phyloP scores from a whole-genome alignment of 768 basidiomycete genomes.

The Calocybe gangraenosa region DNA sequence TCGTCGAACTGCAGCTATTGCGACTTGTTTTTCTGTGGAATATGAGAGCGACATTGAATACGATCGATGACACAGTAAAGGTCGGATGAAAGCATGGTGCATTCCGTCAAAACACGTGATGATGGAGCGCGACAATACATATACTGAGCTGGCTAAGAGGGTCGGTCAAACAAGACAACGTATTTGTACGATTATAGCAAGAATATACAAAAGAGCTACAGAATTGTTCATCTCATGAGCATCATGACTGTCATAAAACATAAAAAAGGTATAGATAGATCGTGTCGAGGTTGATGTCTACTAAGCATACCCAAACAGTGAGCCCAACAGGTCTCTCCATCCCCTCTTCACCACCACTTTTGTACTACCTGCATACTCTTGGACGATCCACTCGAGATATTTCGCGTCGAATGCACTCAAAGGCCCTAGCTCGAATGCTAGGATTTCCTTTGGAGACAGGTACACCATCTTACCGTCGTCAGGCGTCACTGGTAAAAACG shows the following conservation, averaged over 20 bases:
- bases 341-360: slow-evolving; percentile 39
- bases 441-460: slow-evolving; percentile 59
- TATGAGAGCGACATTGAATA: slow-evolving; percentile 51
- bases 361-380: slow-evolving; percentile 54
- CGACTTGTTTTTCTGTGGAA: slow-evolving; percentile 72
- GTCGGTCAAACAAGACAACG: no score
- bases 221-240: no score
- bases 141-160: no score
- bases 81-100: slow-evolving; percentile 11
- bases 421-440: slow-evolving; percentile 69
- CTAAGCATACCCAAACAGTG: no score
- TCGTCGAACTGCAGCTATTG: slow-evolving; percentile 80
- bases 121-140: no score
- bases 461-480: slow-evolving; percentile 24
- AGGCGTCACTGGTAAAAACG: slow-evolving; percentile 22
- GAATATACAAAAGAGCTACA: no score
- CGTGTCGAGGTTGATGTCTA: no score
- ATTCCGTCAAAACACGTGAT: slow-evolving; percentile 11
- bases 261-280: no score
- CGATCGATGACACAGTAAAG: slow-evolving; percentile 15
- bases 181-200: no score
- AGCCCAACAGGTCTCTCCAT: slow-evolving; percentile 46
- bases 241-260: no score
- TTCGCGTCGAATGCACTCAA: slow-evolving; percentile 66
- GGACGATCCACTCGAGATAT: slow-evolving; percentile 75